Conservation (phyloP, 2,329 filamentous ascomycete genomes). For the Sphaerostilbella broomeana region DNA sequence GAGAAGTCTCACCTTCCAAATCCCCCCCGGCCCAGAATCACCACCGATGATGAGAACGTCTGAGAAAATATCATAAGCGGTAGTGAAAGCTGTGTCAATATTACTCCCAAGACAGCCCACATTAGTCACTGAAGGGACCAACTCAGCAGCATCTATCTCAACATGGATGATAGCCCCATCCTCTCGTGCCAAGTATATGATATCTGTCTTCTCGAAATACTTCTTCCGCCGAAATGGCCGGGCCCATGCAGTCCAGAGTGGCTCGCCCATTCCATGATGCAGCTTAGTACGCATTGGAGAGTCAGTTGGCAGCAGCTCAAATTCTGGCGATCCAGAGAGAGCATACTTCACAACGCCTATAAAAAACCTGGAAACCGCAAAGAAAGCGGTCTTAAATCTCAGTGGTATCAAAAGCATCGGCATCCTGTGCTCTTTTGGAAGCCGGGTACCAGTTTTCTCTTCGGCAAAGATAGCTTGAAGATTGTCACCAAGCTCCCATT, state of each 20-base stretch:
- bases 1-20: constrained; percentile 56
- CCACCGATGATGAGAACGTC: constrained; percentile 79
- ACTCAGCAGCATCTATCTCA: constrained; percentile 54
- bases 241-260: constrained; percentile 80
- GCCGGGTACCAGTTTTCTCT: constrained; percentile 42
- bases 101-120: constrained; percentile 63
- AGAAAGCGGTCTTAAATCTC: constrained; percentile 62
- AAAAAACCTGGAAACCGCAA: constrained; percentile 56
- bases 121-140: constrained; percentile 48
- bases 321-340: constrained; percentile 44
- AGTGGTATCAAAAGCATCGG: constrained; percentile 68
- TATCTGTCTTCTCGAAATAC: constrained; percentile 61
- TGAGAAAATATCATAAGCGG: constrained; percentile 57
- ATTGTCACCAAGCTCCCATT: constrained; percentile 51
- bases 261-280: constrained; percentile 41
- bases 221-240: constrained; percentile 61
- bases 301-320: constrained; percentile 38
- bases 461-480: constrained; percentile 39
- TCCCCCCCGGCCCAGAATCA: constrained; percentile 67
- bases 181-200: constrained; percentile 80
- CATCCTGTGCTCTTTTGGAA: constrained; percentile 48
- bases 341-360: constrained; percentile 52
- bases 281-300: constrained; percentile 36
- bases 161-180: constrained; percentile 74
- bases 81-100: constrained; percentile 76